Base-by-base conservation (phyloP, 106 monocot species). In the Ottelia alismoides region DNA sequence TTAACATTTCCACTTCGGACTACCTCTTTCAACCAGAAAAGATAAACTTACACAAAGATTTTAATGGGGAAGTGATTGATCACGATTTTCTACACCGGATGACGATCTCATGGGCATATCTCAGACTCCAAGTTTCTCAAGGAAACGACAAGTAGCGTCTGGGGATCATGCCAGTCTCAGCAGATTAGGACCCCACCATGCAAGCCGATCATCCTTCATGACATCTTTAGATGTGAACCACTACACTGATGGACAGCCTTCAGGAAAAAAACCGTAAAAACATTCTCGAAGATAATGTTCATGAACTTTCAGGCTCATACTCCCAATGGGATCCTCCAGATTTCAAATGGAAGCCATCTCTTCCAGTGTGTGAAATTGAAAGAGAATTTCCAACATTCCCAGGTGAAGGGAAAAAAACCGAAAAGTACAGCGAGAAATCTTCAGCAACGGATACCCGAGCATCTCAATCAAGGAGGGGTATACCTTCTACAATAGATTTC, bases 401-500 rank as follows among this genome's bases (percentile, higher is more conserved):
- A 25, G 64, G 11, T 16, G 30, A 67, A 32, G 58, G 32, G 57
- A 77, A 72, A 19, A 10, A 27, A 26, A 28, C 25, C 32, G 30
- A 53, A 57, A 29, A 2, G 49, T 56, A 47, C 49, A 16, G 51
- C 25, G 56, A 60, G 17, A 69, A 30, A 25, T 31, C 47, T 49
- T 21, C 53, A 51, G 65, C 69, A 7, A 43, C 40, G 29, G 24
- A 24, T 30, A 60, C 20, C 49, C 31, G 57, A 26, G 52, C 78
- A 51, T 60, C 57, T 10, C 55, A 40, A 44, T 27, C 50, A 20
- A 58, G 62, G 30, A 21, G 49, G 57, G 58, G 51, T 16, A 25
- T 65, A 30, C 12, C 47, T 22, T 47, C 32, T 60, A 76, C 47
- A 49, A 63, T 51, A 30, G 71, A 79, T 10, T 68, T 76, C 62